Base-by-base conservation (phyloP, 1,284 basidiomycete genomes). In the Leccinum glutinopallens region DNA sequence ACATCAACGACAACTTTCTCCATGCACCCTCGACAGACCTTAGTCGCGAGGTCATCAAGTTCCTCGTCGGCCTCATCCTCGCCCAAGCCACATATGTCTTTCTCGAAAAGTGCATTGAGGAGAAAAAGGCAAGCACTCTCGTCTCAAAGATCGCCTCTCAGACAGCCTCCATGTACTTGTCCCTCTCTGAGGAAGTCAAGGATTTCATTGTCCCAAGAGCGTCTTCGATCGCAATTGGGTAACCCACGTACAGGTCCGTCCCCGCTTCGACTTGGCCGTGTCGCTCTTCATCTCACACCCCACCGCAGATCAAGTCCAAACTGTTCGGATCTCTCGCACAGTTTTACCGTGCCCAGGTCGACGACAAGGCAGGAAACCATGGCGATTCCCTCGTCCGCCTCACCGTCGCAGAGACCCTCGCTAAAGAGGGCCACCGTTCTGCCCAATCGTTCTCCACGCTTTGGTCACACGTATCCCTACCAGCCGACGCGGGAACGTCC, bases 21-120 rank as follows among this genome's bases (percentile, higher is more conserved):
- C 97, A 99, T 74, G 97, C 97, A 0, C 97, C 97, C 0, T 96
- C 93, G n/a, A 97, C 94, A 1, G 97, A 99, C 78, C 86, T 99
- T 63, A 92, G 91, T 75, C 86, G 94, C 35, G 96, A 98, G 64
- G 93, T 99, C 59, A 87, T 99, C 81, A 96, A 97, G 77, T 93
- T 97, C 68, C 82, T 98, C 37, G 90, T 95, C 15, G 88, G 87
- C 29, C 72, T 97, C 68, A 93, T 94, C 76, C 83, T 96, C n/a
- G 94, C 94, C 0, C 97, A 99, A 78, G 96, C 97, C 0, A 94
- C 93, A 1, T 97, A 99, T 75, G 92, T 99, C 35, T 98, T 98
- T 75, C 89, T 94, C 72, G 97, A 98, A 80, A 97, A 97, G 77
- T 94, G 94, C 72, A 87, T 90, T 33, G 90, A 93, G 41, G 94